A percentile compares a stretch with the other conserved stretches of the same genome.
Evolutionary conservation across 495 filamentous ascomycete genomes (phyloP).

Genomic region (Penicillium ochrochloron): DNA sequence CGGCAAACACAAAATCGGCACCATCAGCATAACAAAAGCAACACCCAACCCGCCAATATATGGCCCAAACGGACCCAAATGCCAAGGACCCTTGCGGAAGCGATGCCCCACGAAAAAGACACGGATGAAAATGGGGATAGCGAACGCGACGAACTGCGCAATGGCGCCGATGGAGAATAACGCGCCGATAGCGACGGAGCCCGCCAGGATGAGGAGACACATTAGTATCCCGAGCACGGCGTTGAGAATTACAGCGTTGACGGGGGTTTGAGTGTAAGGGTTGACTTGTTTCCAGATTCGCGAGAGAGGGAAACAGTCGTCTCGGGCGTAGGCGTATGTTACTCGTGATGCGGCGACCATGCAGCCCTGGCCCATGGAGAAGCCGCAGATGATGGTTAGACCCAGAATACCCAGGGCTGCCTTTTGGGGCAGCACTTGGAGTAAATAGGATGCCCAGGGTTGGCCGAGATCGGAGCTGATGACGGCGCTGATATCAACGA

Average conservation of each 20-base stretch:
- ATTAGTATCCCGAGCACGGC: constrained; percentile 64
- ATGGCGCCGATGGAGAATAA: constrained; percentile 80
- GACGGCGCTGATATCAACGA: constrained; percentile 65
- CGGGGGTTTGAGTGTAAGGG: constrained; percentile 67
- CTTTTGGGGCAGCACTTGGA: constrained; percentile 70
- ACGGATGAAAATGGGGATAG: constrained; percentile 73
- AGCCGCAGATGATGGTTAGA: constrained; percentile 76
- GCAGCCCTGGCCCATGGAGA: constrained; percentile 82
- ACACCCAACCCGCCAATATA: constrained; percentile 66
- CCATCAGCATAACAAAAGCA: constrained; percentile 70
- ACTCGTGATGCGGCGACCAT: constrained; percentile 82
- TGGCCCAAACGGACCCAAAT: constrained; percentile 66
- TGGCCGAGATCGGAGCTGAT: constrained; percentile 70
- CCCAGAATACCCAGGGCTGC: constrained; percentile 68
- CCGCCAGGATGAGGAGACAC: constrained; percentile 71
- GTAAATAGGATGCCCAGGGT: constrained; percentile 76
- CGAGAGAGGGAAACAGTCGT: constrained; percentile 75
- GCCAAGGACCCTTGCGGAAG: constrained; percentile 75
- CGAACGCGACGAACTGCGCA: constrained; percentile 75
- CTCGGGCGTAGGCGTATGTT: constrained; percentile 79
- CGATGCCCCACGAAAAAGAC: constrained; percentile 73
- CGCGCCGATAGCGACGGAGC: constrained; percentile 67
- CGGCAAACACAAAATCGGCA: constrained; percentile 76
- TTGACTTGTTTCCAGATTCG: constrained; percentile 70
- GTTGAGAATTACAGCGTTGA: constrained; percentile 81